Evolutionary conservation across 202 grass and related monocot genomes (phyloP), one percentile per base, ranked within the genome.

Genomic region (Elaeis oleifera): DNA sequence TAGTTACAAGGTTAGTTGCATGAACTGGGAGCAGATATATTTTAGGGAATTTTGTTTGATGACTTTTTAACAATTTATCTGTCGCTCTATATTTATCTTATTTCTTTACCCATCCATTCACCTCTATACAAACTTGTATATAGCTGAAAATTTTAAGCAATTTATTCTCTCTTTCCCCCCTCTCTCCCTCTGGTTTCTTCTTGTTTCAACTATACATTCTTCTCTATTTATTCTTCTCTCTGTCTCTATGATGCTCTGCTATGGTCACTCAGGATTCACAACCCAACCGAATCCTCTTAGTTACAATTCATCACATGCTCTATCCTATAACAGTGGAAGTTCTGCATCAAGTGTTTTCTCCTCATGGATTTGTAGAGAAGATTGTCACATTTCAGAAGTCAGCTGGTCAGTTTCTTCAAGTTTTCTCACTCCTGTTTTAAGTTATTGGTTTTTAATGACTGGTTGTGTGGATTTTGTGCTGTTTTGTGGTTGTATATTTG

Each of bases 251-350:
- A 62, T 24, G 49, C 20, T 17, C 70, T 78, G 81, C 26, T 89
- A 54, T 81, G 78, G 67, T 24, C 66, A 53, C 65, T 85, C 85
- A 97, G 94, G 94, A 92, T 44, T 86, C 88, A 70, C 79, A 86
- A 71, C 88, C 94, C 54, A 97, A 97, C 86, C 82, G 88, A 70
- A 97, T 97, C 71, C 94, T 97, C 65, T 79, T 97, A 76, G 88
- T 86, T 80, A 92, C 94, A 61, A 81, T 97, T 75, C 94, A 97
- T 87, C 94, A 97, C 77, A 89, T 97, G 88, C 67, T 97, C 49
- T 97, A 97, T 83, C 94, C 88, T 56, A 97, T 97, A 83, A 92
- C 94, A 23, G 84, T 97, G 71, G 94, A 97, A 63, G 75, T 97
- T 70, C 74, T 97, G 17, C 88, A 97, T 77, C 82, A 97, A 88